Base-by-base conservation (phyloP, 1,284 basidiomycete genomes). In the Cryptococcus amylolentus region DNA sequence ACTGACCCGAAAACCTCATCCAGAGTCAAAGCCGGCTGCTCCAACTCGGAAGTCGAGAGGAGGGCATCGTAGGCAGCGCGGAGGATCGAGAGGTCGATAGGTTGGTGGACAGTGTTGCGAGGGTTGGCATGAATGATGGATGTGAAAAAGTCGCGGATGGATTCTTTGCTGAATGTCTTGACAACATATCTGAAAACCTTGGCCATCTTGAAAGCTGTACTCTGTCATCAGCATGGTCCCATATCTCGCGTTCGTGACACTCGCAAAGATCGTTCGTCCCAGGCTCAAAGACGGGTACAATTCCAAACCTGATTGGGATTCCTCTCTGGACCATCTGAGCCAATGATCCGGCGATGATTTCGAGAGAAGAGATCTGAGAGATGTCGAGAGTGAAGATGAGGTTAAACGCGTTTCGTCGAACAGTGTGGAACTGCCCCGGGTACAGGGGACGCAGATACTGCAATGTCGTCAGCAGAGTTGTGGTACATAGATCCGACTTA, bases 351-450 rank as follows among this genome's bases (percentile, higher is more conserved):
- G 81, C 79, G 46, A 95, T 78, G 63, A 88, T 84, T 18, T 84
- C 80, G 3, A 92, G 63, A 39, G 81, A 83, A 5, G 79, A 76
- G 0, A 81, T 78, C 44, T 83, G 81, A 1, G 89, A 85, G 2
- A 96, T 80, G 72, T 96, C 92, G 18, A 93, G 77, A 1, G 85
- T 82, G 8, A 93, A 79, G 45, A 96, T 79, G 57, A 88, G 78
- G 68, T 96, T 95, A 79, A 86, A 87, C 14, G 92, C 64, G 68
- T 97, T 96, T 43, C 82, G 80, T 58, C 81, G 82, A 70, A 89
- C 75, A 40, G 77, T 83, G 54, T 84, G 89, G 73, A 92, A 84
- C 69, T 88, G 84, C 39, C 91, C 91, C 1, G 87, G 86, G 49
- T 75, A 68, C 2, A 70, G 12, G 14, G 67, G 72, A 23, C 74